Conservation (phyloP, 1,139 yeast genomes). For the Debaryomyces sp. region DNA sequence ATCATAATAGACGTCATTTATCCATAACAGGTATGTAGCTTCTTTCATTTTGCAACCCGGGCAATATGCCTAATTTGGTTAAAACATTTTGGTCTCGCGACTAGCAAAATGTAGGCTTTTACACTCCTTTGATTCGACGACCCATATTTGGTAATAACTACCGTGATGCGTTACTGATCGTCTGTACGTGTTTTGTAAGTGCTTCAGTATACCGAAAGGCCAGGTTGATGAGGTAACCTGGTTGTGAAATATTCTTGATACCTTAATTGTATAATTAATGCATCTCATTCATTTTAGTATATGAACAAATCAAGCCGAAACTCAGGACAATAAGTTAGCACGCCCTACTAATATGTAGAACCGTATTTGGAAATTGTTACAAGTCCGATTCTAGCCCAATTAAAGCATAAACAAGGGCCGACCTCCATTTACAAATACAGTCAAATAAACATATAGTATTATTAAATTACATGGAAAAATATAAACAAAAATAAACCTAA, state of each 20-base stretch:
- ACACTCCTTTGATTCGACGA: background rate
- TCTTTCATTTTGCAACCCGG: constrained; percentile 3
- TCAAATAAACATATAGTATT: constrained; percentile 13
- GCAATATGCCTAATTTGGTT: background rate
- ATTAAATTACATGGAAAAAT: constrained; percentile 26
- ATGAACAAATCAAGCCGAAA: no score
- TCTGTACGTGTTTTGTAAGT: no score
- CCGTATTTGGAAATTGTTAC: background rate
- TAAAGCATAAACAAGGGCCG: background rate
- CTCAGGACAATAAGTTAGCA: no score
- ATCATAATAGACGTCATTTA: background rate
- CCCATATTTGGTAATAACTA: background rate
- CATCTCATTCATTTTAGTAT: no score
- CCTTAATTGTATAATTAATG: no score
- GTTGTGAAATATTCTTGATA: no score
- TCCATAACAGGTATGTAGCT: background rate
- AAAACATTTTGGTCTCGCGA: background rate
- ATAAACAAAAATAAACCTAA: constrained; percentile 13
- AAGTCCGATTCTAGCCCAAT: no score
- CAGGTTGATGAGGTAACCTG: background rate
- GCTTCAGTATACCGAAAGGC: background rate
- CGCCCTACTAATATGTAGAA: background rate
- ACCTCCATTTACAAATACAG: background rate
- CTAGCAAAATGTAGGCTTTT: background rate
- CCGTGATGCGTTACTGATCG: background rate